Evolutionary conservation across 805 yeast genomes (phyloP), one percentile per base, ranked within the genome.

Genomic region (Groenewaldozyma tartarivorans): DNA sequence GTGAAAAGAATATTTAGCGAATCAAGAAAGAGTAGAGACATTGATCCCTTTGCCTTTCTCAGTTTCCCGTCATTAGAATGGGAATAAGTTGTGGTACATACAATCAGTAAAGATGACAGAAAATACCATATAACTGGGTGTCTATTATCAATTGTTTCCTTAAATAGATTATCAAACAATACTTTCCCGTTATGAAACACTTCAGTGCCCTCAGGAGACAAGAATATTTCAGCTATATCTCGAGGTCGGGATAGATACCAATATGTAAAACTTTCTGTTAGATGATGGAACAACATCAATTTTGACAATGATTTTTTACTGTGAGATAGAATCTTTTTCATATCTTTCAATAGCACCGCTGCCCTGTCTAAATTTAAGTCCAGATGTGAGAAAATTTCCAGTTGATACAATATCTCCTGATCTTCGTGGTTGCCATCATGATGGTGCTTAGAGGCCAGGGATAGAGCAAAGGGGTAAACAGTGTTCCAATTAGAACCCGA

Each of bases 231-330:
- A 16, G 45, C 66, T 39, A 44, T 62, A 38, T 75, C 77, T 4
- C 48, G 40, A 0, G 79, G 71, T 46, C 75, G 62, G 9, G 74
- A 62, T 41, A 68, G 51, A 2, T 72, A 61, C 81, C 82, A 77
- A 32, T 62, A 57, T 43, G 62, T 58, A 5, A 75, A 47, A 2
- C 74, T 56, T 37, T 67, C 66, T n/a, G 74, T 53, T 35, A 75
- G 62, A 44, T 66, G 74, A 33, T 64, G 58, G 34, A 73, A 57
- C 5, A 74, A 45, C 17, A 73, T 41, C 45, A 66, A 67, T 40
- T 68, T 69, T 45, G 72, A 75, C 1, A 72, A 57, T 3, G 68
- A 63, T 47, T 68, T 67, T 43, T 63, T 66, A 15, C 69, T 55
- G 2, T 62, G 44, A 11, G 58, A 57, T 1, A 68, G 46, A 13